A percentile compares a stretch with the other conserved stretches of the same genome.
Conservation (phyloP, 441 rosid species). For the Cnidoscolus chayamansa region DNA sequence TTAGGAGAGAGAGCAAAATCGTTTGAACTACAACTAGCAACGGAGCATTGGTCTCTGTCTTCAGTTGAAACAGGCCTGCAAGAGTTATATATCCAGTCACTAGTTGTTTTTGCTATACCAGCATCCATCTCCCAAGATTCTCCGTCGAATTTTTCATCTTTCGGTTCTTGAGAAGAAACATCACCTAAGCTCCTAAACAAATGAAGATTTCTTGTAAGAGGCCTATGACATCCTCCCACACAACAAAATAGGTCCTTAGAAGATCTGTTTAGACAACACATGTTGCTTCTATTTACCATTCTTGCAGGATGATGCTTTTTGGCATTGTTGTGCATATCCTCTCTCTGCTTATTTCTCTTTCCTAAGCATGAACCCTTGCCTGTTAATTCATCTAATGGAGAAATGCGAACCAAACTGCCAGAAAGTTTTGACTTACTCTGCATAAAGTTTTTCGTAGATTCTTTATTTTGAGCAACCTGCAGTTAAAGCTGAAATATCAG, state of each 20-base stretch:
- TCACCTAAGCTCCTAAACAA: conserved; percentile 16
- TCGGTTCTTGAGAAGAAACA: conserved; percentile 6
- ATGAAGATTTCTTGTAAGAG: conserved; percentile 8
- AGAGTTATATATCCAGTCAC: conserved; percentile 15
- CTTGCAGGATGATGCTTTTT: conserved; percentile 7
- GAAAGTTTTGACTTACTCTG: conserved; percentile 7
- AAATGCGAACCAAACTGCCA: conserved; percentile 16
- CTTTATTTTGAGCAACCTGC: conserved; percentile 26
- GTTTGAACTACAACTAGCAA: conserved; percentile 63
- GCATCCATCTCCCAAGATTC: conserved; percentile 10
- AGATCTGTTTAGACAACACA: neutral
- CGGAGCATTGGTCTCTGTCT: conserved; percentile 41
- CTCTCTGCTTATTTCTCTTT: conserved; percentile 10
- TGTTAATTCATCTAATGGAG: neutral
- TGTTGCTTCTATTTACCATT: neutral
- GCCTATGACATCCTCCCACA: neutral
- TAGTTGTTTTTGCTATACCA: conserved; percentile 14
- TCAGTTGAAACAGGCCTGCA: conserved; percentile 21
- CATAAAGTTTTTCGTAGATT: neutral
- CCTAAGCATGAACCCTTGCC: conserved; percentile 6
- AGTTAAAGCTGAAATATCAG: conserved; percentile 11
- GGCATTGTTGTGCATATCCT: neutral
- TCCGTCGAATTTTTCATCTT: conserved; percentile 14
- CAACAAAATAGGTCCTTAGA: conserved; percentile 1
- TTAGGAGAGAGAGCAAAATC: conserved; percentile 24